Percentiles rank a stretch among this genome's conserved stretches.
These are phyloP conservation scores for Fulvia fulva DNA, from an alignment of 2,329 filamentous ascomycete genomes.

Conservation along the genomic window DNA sequence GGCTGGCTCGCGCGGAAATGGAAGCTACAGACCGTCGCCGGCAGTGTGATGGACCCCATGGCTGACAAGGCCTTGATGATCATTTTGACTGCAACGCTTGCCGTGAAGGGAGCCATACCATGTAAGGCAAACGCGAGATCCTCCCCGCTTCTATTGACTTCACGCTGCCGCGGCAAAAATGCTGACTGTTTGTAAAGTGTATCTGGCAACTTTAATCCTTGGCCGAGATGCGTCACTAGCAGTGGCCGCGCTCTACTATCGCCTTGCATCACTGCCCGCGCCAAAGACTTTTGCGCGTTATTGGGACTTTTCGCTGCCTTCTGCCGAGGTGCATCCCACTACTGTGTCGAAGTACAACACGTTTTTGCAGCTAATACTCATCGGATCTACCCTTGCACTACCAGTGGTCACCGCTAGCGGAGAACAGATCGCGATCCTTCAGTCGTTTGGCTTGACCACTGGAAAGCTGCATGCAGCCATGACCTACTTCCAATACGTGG, in stretches of 20 bases:
- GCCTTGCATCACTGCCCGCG: constrained; percentile 87
- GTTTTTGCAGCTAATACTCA: constrained; percentile 79
- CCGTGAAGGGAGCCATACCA: constrained; percentile 76
- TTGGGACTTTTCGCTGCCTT: constrained; percentile 94
- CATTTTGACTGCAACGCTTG: constrained; percentile 78
- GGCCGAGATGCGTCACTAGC: constrained; percentile 81
- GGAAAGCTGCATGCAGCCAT: constrained; percentile 35
- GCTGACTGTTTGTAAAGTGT: constrained; percentile 52
- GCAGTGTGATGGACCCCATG: constrained; percentile 92
- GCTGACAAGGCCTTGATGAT: constrained; percentile 97
- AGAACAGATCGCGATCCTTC: constrained; percentile 23
- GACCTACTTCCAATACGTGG: constrained; percentile 62
- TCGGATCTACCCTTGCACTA: constrained; percentile 77
- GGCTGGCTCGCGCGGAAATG: constrained; percentile 88
- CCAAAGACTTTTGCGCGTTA: constrained; percentile 91
- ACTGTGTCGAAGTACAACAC: constrained; percentile 88
- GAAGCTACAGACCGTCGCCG: constrained; percentile 88
- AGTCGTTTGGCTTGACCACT: constrained; percentile 18
- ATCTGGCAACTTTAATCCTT: constrained; percentile 84
- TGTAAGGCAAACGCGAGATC: constrained; percentile 47
- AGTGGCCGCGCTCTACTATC: constrained; percentile 86
- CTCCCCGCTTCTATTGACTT: constrained; percentile 7
- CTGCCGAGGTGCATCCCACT: constrained; percentile 77
- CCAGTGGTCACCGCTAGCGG: constrained; percentile 56
- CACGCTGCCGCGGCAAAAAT: constrained; percentile 8